These are phyloP conservation scores for Leucocoprinus leucothites DNA, from an alignment of 768 basidiomycete species.

Conservation along the genomic window DNA sequence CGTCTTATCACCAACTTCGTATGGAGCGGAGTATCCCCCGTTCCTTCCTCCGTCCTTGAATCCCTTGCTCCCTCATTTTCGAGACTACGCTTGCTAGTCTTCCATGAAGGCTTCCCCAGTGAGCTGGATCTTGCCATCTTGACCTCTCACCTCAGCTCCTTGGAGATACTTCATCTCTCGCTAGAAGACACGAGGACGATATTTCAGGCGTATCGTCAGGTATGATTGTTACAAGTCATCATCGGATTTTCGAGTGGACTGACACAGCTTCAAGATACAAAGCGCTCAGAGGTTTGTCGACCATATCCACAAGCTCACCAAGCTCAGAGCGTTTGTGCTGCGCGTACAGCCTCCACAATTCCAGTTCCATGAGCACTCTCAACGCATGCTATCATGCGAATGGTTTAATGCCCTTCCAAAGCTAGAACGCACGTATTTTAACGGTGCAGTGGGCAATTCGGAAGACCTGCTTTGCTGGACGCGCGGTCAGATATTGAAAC, in stretches of 20 bases:
- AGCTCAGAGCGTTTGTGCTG: constrained; percentile 2
- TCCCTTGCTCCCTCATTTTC: neutral
- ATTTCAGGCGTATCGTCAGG: constrained; percentile 3
- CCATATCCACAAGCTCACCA: neutral
- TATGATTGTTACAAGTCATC: neutral
- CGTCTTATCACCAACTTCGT: neutral
- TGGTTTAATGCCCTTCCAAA: constrained; percentile 1
- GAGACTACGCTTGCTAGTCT: constrained; percentile 1
- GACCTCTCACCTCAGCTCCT: constrained; percentile 1
- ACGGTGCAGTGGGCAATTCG: neutral
- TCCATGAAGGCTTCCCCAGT: constrained; percentile 6
- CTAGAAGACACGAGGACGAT: constrained; percentile 7
- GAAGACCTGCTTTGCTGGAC: neutral
- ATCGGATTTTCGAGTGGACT: neutral
- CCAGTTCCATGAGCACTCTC: constrained; percentile 1
- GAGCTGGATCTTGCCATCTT: neutral
- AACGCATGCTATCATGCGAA: neutral
- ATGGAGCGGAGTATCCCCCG: neutral
- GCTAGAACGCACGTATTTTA: constrained; percentile 5
- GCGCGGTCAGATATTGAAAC: neutral
- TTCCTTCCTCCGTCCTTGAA: constrained; percentile 1
- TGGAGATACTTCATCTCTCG: constrained; percentile 6
- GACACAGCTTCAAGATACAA: constrained; percentile 1
- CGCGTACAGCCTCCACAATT: neutral
- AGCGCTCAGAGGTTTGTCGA: neutral